These are phyloP conservation scores for Lactarius pseudohatsudake DNA, from an alignment of 768 basidiomycete species.

Conservation along the genomic window DNA sequence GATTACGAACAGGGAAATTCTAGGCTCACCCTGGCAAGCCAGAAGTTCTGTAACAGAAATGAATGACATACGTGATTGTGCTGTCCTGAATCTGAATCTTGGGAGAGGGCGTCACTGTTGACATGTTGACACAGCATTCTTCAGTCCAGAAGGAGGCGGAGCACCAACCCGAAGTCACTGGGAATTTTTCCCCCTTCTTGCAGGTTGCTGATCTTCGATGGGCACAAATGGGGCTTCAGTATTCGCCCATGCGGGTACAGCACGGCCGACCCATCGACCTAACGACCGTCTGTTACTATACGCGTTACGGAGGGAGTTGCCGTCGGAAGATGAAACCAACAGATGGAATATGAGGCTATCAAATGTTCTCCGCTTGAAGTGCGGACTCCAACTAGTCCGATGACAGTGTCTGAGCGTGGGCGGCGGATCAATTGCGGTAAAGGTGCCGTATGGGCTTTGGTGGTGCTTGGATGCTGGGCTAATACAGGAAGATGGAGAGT, in stretches of 20 bases:
- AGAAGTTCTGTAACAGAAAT: not conserved
- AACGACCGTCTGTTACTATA: not conserved
- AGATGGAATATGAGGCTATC: not conserved
- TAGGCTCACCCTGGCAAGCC: not conserved
- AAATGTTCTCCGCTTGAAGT: not conserved
- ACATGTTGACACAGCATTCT: not conserved
- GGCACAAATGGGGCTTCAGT: not conserved
- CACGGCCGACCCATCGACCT: not conserved
- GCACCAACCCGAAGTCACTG: not conserved
- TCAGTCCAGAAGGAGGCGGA: not conserved
- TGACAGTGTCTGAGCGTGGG: not conserved
- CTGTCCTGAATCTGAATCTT: not conserved
- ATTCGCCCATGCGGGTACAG: not conserved
- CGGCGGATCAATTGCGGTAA: not conserved
- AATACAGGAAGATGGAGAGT: not conserved
- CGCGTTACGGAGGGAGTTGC: not conserved
- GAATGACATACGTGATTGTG: not conserved
- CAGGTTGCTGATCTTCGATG: too few species aligned
- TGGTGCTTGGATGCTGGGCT: not conserved
- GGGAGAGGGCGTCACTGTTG: not conserved
- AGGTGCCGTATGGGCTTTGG: not conserved
- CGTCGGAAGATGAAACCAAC: slow-evolving; percentile 8
- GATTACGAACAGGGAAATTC: not conserved
- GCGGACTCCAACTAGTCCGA: not conserved
- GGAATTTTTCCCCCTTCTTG: not conserved